Base-by-base conservation (phyloP, 2,329 filamentous ascomycete genomes). In the Colletotrichum euphorbiae region DNA sequence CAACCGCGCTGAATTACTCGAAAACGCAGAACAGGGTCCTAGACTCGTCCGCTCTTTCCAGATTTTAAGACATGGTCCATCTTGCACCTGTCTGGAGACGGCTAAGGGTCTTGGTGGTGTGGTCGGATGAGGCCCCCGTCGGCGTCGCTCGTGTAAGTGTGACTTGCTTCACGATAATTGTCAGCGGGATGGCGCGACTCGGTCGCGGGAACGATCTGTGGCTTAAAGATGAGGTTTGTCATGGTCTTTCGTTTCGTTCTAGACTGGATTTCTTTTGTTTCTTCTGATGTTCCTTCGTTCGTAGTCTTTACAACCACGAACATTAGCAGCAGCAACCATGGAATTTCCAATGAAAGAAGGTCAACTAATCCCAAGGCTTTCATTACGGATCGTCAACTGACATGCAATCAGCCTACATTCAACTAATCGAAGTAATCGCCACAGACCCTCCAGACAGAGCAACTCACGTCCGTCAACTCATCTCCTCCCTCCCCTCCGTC, bases 271-370 rank as follows among this genome's bases (percentile, higher is more conserved):
- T 19, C 24, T 12, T 52, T 17, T 33, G 7, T 13, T 33, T 28
- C 15, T 19, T 21, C 40, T n/a, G 2, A 6, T 24, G 31, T n/a
- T 13, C 17, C 12, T 24, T 9, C 3, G 5, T 2, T 2, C 17
- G 11, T 28, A 17, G 42, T 38, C 36, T 21, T 17, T n/a, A 8
- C 50, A 7, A 21, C 0, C 6, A 28, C 28, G 7, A 28, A 7
- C 28, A 6, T 13, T 15, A 38, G 36, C 36, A 54, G 13, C 51
- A 8, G 19, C 45, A 59, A 9, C 21, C 48, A 70, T 70, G 60
- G 64, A 70, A 2, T 71, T 68, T 19, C 70, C 70, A 42, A 71
- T 71, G 70, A 63, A 48, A 55, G 70, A 71, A 65, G 70, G 69
- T 5, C 28, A 17, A 46, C 59, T 19, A 21, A 17, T 13, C 33